These are phyloP conservation scores for Rhodotorula sp. DNA, from an alignment of 1,284 basidiomycete genomes.

Conservation along the genomic window DNA sequence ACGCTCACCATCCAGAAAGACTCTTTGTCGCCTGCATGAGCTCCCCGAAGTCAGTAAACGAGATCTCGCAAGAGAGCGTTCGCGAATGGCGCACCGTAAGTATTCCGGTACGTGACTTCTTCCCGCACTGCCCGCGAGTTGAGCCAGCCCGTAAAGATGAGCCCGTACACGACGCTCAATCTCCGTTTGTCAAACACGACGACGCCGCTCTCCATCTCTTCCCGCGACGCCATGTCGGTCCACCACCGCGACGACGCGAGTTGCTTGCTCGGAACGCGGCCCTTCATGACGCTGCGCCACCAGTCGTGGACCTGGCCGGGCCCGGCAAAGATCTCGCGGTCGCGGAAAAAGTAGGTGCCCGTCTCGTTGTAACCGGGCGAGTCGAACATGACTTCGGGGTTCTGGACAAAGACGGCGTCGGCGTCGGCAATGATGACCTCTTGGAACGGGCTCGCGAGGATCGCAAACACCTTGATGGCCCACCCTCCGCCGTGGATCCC, in stretches of 20 bases:
- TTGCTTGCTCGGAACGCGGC: conserved; percentile 24
- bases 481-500: conserved; percentile 38
- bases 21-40: conserved; percentile 34
- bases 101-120: conserved; percentile 35
- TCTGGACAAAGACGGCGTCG: conserved; percentile 40
- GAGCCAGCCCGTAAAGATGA: conserved; percentile 30
- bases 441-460: conserved; percentile 34
- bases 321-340: conserved; percentile 41
- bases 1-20: conserved; percentile 36
- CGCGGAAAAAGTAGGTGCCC: conserved; percentile 40
- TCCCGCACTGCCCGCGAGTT: conserved; percentile 33
- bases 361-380: conserved; percentile 37
- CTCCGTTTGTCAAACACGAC: conserved; percentile 36
- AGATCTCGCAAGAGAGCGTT: too few relatives aligned
- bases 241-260: conserved; percentile 30
- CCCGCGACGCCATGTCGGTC: conserved; percentile 28
- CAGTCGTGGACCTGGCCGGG: conserved; percentile 39
- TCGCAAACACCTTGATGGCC: conserved; percentile 42
- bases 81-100: conserved; percentile 17
- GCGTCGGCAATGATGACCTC: conserved; percentile 40
- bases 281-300: conserved; percentile 37
- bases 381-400: conserved; percentile 31
- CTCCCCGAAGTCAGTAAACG: not conserved
- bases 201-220: conserved; percentile 44
- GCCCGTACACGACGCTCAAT: conserved; percentile 15